Base-by-base conservation (phyloP, 768 basidiomycete genomes). In the Royoungia palumana region DNA sequence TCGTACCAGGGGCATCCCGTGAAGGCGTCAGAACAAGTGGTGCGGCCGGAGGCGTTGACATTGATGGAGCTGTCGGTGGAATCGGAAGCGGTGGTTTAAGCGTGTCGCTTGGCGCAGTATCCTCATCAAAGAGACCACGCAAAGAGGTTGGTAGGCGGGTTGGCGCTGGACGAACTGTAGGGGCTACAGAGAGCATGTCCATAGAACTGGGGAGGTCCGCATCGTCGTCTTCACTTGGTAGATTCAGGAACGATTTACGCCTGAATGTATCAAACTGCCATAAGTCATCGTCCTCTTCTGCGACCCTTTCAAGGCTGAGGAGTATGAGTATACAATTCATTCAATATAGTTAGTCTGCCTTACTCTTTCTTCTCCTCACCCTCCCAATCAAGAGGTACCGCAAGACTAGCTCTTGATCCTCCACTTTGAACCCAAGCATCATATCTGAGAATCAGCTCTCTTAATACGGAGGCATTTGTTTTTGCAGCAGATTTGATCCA, bases 401-500 rank as follows among this genome's bases (percentile, higher is more conserved):
- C 86, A 35, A 95, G 73, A 61, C 87, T 90, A n/a, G 81, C 82
- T 45, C 92, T 76, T 35, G 82, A 81, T 2, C 86, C 89, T 5
- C 83, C 86, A 24, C 67, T 70, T 52, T 80, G 74, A 41, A 77
- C 65, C 86, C 87, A 87, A 24, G 80, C 75, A 55, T 94, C 83
- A 43, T 92, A 85, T 20, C 85, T 84, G 21, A 80, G 69, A 40
- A 96, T 77, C 27, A 98, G 75, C 47, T 98, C 96, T 55, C 84
- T 85, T 16, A 98, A 71, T 16, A 80, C 71, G 0, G 83, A 74
- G 13, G 93, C 71, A 2, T 81, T 76, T 2, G 78, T 70, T 73
- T 87, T 94, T 8, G 81, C 71, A 6, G 81, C 67, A 8, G 79
- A 75, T 61, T 87, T 92, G 56, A 98, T 92, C 93, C 95, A 98